Evolutionary conservation across 2,329 filamentous ascomycete species (phyloP).

Genomic region (Aspergillus proliferans): DNA sequence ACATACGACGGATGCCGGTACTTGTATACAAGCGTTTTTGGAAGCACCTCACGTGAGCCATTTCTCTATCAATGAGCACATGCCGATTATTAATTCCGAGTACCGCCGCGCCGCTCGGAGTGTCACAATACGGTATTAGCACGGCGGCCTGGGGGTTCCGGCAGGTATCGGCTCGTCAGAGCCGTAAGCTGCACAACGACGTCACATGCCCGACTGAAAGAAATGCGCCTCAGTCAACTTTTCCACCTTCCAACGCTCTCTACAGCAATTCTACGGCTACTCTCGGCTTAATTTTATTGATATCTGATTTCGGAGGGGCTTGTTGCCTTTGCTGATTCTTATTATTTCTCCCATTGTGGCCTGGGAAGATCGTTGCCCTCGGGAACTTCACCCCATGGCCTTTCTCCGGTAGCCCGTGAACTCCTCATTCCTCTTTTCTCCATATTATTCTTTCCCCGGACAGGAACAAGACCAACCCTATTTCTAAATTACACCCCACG

Average conservation of each 20-base stretch:
- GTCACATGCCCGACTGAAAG: constrained; percentile 9
- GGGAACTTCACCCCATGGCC: constrained; percentile 13
- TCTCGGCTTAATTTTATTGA: neutral
- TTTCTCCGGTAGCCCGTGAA: constrained; percentile 25
- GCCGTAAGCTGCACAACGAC: constrained; percentile 16
- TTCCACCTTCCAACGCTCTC: neutral
- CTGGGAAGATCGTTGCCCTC: neutral
- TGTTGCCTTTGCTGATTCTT: neutral
- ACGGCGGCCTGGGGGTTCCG: constrained; percentile 6
- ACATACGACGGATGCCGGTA: too few species aligned
- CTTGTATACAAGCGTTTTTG: too few species aligned
- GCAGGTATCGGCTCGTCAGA: constrained; percentile 30
- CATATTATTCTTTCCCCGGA: constrained; percentile 5
- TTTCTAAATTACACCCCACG: neutral
- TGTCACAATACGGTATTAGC: constrained; percentile 16
- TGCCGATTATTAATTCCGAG: neutral
- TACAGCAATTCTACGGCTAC: neutral
- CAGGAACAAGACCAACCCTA: neutral
- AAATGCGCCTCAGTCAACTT: neutral
- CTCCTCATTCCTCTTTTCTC: constrained; percentile 10
- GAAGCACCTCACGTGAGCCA: too few species aligned
- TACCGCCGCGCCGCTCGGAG: constrained; percentile 13
- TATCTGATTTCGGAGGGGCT: neutral
- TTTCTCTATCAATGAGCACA: neutral
- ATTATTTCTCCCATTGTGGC: neutral